These are phyloP conservation scores for Umbelopsis isabellina DNA, from an alignment of 192 early-diverging fungal genomes.

Conservation along the genomic window DNA sequence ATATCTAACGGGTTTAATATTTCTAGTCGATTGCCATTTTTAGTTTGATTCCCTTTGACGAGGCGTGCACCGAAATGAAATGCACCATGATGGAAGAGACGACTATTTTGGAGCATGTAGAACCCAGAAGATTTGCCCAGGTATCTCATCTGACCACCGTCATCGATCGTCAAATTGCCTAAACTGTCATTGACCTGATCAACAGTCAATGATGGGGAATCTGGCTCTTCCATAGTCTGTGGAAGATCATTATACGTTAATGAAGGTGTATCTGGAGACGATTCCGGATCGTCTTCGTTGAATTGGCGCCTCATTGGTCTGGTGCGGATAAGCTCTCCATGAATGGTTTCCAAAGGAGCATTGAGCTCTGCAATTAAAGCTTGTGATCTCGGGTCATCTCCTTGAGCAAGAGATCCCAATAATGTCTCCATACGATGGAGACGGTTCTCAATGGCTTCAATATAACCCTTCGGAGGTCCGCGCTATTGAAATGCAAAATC, in stretches of 20 bases:
- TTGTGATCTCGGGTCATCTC: conserved; percentile 48
- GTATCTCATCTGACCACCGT: conserved; percentile 71
- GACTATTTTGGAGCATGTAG: conserved; percentile 68
- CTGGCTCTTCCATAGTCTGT: conserved; percentile 9
- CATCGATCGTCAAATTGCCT: conserved; percentile 68
- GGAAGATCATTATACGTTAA: conserved; percentile 23
- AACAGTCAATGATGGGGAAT: conserved; percentile 1
- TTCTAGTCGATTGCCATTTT: conserved; percentile 34
- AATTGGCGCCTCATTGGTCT: conserved; percentile 25
- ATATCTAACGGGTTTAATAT: conserved; percentile 50
- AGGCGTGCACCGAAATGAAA: conserved; percentile 35
- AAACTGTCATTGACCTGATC: conserved; percentile 53
- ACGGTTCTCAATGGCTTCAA: conserved; percentile 81
- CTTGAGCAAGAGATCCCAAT: conserved; percentile 58
- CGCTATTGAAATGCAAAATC: conserved; percentile 46
- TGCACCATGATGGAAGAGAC: conserved; percentile 49
- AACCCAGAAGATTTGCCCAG: conserved; percentile 77
- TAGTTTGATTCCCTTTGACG: conserved; percentile 37
- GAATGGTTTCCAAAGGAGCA: conserved; percentile 41
- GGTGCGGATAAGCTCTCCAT: conserved; percentile 35
- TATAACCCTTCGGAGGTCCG: conserved; percentile 86
- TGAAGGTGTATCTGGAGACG: conserved; percentile 25
- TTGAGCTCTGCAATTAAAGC: conserved; percentile 36
- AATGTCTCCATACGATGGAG: conserved; percentile 72
- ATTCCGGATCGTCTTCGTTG: conserved; percentile 13